Evolutionary conservation across 306 rosid species (phyloP), one percentile per base, ranked within the genome.

Genomic region (Senna tora): DNA sequence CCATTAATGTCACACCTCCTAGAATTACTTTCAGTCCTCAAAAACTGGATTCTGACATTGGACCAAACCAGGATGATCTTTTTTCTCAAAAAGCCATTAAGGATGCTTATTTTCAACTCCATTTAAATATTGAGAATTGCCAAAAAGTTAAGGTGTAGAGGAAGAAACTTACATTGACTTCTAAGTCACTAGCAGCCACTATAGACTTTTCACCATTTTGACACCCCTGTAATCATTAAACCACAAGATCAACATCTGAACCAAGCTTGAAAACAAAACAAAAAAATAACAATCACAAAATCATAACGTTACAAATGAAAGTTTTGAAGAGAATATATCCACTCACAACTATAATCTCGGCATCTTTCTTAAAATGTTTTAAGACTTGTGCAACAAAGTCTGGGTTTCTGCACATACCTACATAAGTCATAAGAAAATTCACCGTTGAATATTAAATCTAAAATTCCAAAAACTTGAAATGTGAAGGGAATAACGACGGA

Each of bases 281-380:
- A 32, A 7, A 49, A 47, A 63, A 72, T 17, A 13, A 11, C 71
- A 59, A 10, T 1, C 3, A 58, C 5, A 67, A 52, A 67, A 52
- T 45, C 32, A 11, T 42, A 46, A 30, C 52, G 5, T 33, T 9
- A 16, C 3, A 19, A 56, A 57, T 6, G 21, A 30, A 39, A 69
- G 57, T 43, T 46, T 39, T 8, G 22, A 10, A 50, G 55, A 46
- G n/a, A n/a, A n/a, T n/a, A 25, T 30, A 45, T 36, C 56, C 62
- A 88, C 98, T 83, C 66, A 89, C 97, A 25, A 94, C 89, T 72
- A 94, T 82, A 47, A 94, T 88, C 65, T 94, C 97, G 73, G 81
- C 93, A 5, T 94, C 87, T 73, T 86, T 88, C 69, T 93, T 75
- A 52, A 89, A 91, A 50, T 73, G 79, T 56, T 86, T 47, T 4